phyloP scores from a whole-genome alignment of 2,329 filamentous ascomycete genomes.

The Uncinocarpus reesii region DNA sequence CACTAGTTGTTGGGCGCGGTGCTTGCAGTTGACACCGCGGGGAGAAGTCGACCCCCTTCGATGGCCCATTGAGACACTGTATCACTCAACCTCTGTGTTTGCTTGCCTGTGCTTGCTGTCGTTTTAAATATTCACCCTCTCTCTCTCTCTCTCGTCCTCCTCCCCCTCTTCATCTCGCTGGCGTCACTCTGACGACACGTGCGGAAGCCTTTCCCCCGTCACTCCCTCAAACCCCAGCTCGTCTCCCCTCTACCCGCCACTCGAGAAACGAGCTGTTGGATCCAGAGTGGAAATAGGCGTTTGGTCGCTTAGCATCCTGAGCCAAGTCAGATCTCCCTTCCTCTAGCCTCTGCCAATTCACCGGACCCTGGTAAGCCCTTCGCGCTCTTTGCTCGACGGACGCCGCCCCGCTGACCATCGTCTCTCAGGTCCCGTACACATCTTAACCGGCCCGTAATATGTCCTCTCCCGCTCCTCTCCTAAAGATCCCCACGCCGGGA shows the following conservation, averaged over 20 bases:
- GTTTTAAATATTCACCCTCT: neutral
- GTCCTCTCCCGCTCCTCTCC: conserved; percentile 67
- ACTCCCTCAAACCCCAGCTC: neutral
- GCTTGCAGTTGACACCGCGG: neutral
- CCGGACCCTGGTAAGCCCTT: neutral
- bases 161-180: neutral
- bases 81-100: conserved; percentile 3
- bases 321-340: no score
- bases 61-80: conserved; percentile 10
- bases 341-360: no score
- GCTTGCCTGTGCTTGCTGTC: neutral
- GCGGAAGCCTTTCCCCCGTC: neutral
- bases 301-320: no score
- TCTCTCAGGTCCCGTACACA: neutral
- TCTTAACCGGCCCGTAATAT: conserved; percentile 39
- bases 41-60: neutral
- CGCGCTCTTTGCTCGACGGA: no score
- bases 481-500: conserved; percentile 72
- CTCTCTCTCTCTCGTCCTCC: neutral
- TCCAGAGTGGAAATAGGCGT: no score
- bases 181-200: neutral
- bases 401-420: no score
- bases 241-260: neutral
- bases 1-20: conserved; percentile 1
- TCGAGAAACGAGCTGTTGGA: neutral